phyloP scores from a whole-genome alignment of 2,329 filamentous ascomycete genomes.

The Endothia cerciana region DNA sequence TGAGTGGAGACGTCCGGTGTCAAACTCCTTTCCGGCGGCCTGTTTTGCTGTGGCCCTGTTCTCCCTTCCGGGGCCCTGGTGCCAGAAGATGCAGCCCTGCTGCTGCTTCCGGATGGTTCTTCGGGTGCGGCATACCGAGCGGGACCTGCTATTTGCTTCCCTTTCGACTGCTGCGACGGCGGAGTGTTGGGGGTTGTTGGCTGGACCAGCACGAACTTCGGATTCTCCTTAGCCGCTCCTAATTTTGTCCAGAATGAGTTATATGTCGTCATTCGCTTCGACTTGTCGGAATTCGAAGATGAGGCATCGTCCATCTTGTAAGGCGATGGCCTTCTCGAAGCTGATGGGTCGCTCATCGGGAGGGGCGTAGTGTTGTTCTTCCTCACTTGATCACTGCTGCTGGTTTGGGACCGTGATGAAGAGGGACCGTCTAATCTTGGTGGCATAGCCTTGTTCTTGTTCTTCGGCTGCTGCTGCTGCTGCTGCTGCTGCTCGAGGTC shows the following conservation, averaged over 20 bases:
- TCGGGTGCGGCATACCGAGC: neutral
- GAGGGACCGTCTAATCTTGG: neutral
- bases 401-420: neutral
- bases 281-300: conserved; percentile 1
- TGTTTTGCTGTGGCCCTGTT: neutral
- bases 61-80: neutral
- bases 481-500: neutral
- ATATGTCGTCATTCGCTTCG: neutral
- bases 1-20: neutral
- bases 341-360: neutral
- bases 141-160: neutral
- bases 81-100: neutral
- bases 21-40: neutral
- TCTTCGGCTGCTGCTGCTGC: neutral
- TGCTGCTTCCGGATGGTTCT: neutral
- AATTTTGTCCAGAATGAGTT: conserved; percentile 8
- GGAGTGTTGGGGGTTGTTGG: neutral
- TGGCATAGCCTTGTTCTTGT: neutral
- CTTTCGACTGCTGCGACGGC: conserved; percentile 1
- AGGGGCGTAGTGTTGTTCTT: conserved; percentile 5
- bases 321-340: neutral
- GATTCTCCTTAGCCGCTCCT: conserved; percentile 8
- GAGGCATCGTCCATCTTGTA: conserved; percentile 9
- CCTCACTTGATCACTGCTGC: neutral
- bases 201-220: conserved; percentile 4